Conservation (phyloP, 257 asterid genomes). For the Fraxinus americana region DNA sequence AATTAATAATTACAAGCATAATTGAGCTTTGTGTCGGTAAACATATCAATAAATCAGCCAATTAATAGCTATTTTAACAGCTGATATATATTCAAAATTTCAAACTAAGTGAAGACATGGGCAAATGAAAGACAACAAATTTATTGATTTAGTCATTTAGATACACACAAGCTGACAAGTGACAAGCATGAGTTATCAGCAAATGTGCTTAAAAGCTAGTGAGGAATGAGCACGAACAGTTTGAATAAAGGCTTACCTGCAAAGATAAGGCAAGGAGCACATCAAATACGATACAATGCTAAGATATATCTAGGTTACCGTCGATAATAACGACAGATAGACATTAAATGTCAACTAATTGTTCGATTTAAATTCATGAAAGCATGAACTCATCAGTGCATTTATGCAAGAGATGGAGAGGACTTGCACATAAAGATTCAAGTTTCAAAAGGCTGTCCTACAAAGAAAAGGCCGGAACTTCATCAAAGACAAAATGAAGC, state of each 20-base stretch:
- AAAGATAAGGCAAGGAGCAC: background rate
- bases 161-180: background rate
- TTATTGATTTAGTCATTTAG: background rate
- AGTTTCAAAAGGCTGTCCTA: background rate
- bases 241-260: background rate
- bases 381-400: conserved; percentile 9
- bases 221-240: background rate
- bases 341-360: background rate
- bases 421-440: background rate
- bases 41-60: background rate
- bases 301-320: background rate
- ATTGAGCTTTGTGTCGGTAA: background rate
- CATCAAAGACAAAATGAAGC: background rate
- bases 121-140: background rate
- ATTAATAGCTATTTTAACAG: conserved; percentile 13
- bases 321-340: background rate
- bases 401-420: background rate
- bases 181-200: background rate
- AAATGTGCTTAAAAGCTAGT: background rate
- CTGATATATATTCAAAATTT: background rate
- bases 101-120: background rate
- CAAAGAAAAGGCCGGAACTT: conserved; percentile 1
- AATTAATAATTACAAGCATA: conserved; percentile 18
- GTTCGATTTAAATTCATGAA: background rate
- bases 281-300: background rate